Evolutionary conservation across 225 moss, liverwort and hornwort genomes (phyloP), one percentile per base, ranked within the genome.

Genomic region (Rhytidiadelphus loreus): DNA sequence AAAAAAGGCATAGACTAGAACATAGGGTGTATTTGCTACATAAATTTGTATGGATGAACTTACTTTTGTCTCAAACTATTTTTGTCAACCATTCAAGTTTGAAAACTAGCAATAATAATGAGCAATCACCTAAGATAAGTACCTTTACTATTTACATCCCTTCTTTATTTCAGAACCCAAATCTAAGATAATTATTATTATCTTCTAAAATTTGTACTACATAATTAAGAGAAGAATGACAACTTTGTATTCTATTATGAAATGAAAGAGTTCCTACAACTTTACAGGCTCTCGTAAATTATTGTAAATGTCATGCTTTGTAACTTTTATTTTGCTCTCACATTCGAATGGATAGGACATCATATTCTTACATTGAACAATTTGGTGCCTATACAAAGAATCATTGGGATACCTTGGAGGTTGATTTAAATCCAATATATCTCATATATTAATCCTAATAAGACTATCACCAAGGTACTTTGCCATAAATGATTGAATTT

Each of bases 371-470:
- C 37, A 35, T 0, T 39, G 2, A 13, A 69, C 0, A 69, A 24
- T 69, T 39, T 13, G 24, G 7, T 69, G 14, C 4, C 2, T n/a
- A 19, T 35, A 35, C 1, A 0, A 23, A 39, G 3, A 69, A 69
- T 41, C 39, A 39, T 0, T 24, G 0, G 25, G 8, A 41, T 41
- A 41, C 3, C 1, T 0, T 4, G 21, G 0, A 37, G 21, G 66
- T 6, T 66, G 22, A 37, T 12, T 13, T 5, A 24, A 13, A 69
- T 9, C 7, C 15, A 41, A 14, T 24, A 8, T 14, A 15, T 41
- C 6, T 69, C 0, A 0, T 39, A 41, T 8, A 70, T 39, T 8
- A 14, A 41, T 3, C 15, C 0, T 14, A 0, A 4, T 3, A 69
- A 1, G 69, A 41, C 13, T 13, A 24, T 41, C 11, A 41, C 24